Base-by-base conservation (phyloP, 78 protist genomes). In the Dictyostelium brefeldianum region DNA sequence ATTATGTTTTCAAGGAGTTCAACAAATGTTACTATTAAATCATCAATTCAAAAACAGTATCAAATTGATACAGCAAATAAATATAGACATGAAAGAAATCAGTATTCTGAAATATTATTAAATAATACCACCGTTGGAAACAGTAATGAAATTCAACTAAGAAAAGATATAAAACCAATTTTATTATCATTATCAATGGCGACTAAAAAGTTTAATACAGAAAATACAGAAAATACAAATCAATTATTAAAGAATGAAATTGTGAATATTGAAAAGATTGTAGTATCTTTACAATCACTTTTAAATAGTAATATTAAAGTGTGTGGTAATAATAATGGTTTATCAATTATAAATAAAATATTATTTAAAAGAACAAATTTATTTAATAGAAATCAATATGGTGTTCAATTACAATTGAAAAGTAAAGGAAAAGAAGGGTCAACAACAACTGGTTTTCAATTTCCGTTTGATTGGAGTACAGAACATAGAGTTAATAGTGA, bases 121-220 rank as follows among this genome's bases (percentile, higher is more conserved):
- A 15, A 50, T 27, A 25, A 25, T 11, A 18, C 5, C 27, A 50
- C 18, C 22, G 43, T 36, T 36, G 43, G 43, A 36, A 25, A 18
- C 9, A 36, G 51, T 43, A 22, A 50, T 22, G 64, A 25, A 75
- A 46, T 20, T 27, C 27, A 41, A 71, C 20, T 71, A 18, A 43
- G 43, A 43, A 71, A 71, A n/a, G 54, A 71, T 41, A 48, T 75
- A 50, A 50, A 75, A 36, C 64, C 67, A 46, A 75, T 75, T 48
- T 50, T 75, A 20, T 50, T 75, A 43, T 31, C 79, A 71, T 27
- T 75, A 50, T 48, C 64, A 75, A 25, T 11, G 27, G 12, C 50
- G 27, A 36, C n/a, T 50, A 75, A 46, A 75, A 50, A 75, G 17
- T 75, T 25, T 27, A 75, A 22, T 22, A 47, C 14, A 1, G 20